Conservation (phyloP, 192 early-diverging fungal species). For the Radiomyces spectabilis region DNA sequence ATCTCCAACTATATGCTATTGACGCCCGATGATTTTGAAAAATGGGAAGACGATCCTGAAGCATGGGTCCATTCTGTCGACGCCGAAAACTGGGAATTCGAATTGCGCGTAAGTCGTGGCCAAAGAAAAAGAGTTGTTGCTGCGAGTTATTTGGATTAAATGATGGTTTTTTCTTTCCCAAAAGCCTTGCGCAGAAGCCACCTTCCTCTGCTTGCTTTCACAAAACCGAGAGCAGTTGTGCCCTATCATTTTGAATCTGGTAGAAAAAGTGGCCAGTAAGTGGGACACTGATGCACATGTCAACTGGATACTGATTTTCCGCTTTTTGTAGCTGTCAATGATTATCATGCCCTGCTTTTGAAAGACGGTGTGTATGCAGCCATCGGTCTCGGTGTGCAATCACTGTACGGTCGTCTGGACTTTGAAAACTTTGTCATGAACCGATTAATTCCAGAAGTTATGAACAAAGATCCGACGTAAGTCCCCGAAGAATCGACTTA, state of each 20-base stretch:
- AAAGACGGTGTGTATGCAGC: slow-evolving; percentile 77
- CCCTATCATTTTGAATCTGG: slow-evolving; percentile 55
- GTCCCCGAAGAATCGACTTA: neutral
- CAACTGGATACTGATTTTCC: slow-evolving; percentile 7
- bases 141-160: too few species aligned
- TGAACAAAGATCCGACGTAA: slow-evolving; percentile 42
- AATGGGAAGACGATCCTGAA: slow-evolving; percentile 85
- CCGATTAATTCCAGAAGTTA: slow-evolving; percentile 49
- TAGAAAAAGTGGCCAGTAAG: slow-evolving; percentile 50
- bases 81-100: slow-evolving; percentile 81
- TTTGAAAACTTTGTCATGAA: slow-evolving; percentile 72
- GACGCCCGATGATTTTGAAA: slow-evolving; percentile 57
- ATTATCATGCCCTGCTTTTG: slow-evolving; percentile 46
- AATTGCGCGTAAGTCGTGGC: slow-evolving; percentile 48
- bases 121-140: neutral
- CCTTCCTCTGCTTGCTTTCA: slow-evolving; percentile 71
- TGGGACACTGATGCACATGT: neutral
- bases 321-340: slow-evolving; percentile 16
- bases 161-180: neutral
- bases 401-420: slow-evolving; percentile 73
- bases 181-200: slow-evolving; percentile 75
- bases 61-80: slow-evolving; percentile 73
- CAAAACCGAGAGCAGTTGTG: slow-evolving; percentile 51
- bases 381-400: slow-evolving; percentile 72
- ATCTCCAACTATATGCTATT: slow-evolving; percentile 69